Conservation (phyloP, 2,329 filamentous ascomycete species). For the Colletotrichum magnum region DNA sequence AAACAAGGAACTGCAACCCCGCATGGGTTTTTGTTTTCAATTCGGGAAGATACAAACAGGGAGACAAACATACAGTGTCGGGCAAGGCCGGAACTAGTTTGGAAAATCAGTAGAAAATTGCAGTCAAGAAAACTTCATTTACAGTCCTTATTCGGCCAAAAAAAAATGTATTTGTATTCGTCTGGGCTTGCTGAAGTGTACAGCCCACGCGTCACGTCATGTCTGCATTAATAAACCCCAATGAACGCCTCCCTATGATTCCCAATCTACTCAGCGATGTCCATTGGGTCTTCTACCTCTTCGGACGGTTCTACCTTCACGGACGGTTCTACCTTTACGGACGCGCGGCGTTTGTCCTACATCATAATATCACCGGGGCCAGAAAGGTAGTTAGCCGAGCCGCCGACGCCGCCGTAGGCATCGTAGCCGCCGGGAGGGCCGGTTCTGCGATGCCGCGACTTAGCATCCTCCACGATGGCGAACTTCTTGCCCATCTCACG, state of each 20-base stretch:
- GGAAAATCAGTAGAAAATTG: neutral
- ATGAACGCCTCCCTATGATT: constrained; percentile 30
- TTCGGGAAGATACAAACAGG: neutral
- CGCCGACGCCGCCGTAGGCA: constrained; percentile 13
- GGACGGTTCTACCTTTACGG: no score
- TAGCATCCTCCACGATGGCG: constrained; percentile 66
- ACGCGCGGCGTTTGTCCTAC: constrained; percentile 26
- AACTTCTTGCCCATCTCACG: constrained; percentile 85
- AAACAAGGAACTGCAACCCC: no score
- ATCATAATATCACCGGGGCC: constrained; percentile 46
- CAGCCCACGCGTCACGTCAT: constrained; percentile 29
- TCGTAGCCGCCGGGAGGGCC: neutral
- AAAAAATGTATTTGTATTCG: neutral
- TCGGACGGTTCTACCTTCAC: no score
- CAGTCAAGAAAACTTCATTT: neutral
- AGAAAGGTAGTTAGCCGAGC: constrained; percentile 42
- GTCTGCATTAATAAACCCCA: constrained; percentile 23
- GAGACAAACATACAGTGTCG: neutral
- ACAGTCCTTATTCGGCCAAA: neutral
- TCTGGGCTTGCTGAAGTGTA: constrained; percentile 1
- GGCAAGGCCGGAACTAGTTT: neutral
- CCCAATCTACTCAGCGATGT: neutral
- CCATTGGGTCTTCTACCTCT: neutral
- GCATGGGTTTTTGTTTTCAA: neutral
- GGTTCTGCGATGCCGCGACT: constrained; percentile 40